Percentiles rank a stretch among this genome's conserved stretches.
Conservation (phyloP, 2,329 filamentous ascomycete genomes). For the Alternaria novae-zelandiae region DNA sequence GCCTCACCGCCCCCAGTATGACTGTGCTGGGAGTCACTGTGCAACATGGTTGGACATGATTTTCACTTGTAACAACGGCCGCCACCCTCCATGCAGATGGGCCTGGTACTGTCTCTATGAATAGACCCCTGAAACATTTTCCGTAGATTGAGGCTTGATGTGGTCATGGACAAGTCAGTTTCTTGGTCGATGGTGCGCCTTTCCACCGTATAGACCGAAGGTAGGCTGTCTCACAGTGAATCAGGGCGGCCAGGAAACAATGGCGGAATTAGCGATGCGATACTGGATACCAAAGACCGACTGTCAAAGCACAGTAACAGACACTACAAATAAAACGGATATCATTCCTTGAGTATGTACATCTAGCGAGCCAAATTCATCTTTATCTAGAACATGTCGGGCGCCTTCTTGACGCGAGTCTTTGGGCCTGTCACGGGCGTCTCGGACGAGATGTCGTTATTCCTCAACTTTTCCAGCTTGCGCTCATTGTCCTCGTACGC, state of each 20-base stretch:
- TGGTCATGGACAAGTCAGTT: background rate
- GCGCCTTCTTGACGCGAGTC: conserved; percentile 27
- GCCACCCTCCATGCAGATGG: background rate
- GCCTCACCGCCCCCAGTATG: background rate
- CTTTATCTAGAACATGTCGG: conserved; percentile 20
- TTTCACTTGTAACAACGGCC: background rate
- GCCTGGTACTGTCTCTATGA: background rate
- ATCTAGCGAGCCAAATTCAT: conserved; percentile 1
- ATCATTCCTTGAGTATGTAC: conserved; percentile 33
- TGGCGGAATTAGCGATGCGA: background rate
- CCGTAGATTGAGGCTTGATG: background rate
- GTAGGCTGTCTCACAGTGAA: background rate
- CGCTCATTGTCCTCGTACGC: conserved; percentile 63
- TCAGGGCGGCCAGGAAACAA: background rate
- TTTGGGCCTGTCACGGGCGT: conserved; percentile 34
- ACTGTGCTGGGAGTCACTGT: background rate
- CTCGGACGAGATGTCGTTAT: conserved; percentile 42
- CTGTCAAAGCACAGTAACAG: background rate
- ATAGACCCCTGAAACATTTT: background rate
- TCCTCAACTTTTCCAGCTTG: conserved; percentile 55
- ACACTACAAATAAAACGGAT: conserved; percentile 9
- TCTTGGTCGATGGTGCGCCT: background rate
- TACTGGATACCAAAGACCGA: background rate
- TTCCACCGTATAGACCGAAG: background rate
- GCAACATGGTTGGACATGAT: background rate